Evolutionary conservation across 179 eudicot genomes (phyloP), one percentile per base, ranked within the genome.

Genomic region (Gypsophila paniculata): DNA sequence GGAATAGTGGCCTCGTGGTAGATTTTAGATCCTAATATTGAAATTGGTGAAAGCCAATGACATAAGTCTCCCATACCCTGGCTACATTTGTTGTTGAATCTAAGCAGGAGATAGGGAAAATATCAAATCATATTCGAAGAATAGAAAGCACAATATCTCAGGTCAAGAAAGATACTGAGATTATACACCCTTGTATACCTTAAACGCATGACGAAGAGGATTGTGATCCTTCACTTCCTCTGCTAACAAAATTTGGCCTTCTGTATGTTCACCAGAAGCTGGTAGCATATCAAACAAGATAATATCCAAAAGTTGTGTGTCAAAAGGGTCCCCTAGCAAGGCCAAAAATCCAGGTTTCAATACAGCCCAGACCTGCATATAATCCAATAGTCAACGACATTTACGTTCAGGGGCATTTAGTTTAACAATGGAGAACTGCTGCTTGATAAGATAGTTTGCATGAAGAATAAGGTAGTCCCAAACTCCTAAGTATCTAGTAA

Each of bases 261-360:
- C 95, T 70, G 85, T 89, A 68, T 84, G 82, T n/a, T 85, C 85
- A 81, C 77, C 89, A 34, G 96, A 78, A 67, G 79, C 73, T 63
- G 96, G 98, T 69, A 95, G 84, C 71, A 95, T 88, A 85, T 95
- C 99, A 75, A 95, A 95, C 67, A 95, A 89, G 67, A 95, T 81
- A 68, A 95, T 95, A 75, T 95, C 99, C 80, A 95, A 78, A 65
- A 85, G 98, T 71, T 79, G 77, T 46, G 91, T 78, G 75, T 89
- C 96, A 71, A 86, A 90, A 76, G 98, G 99, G 73, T 90, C 91
- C 81, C 83, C 89, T 44, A 95, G 85, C 68, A 95, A 82, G 78
- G 96, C 98, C 87, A 95, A 76, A 74, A 92, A 95, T 72, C 99
- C 99, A 81, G 99, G 99, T 80, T 95, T 95, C 65, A 95, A 80